Evolutionary conservation across 23 red algal genomes (phyloP), one percentile per base, ranked within the genome.

Genomic region (Chondrus crispus): DNA sequence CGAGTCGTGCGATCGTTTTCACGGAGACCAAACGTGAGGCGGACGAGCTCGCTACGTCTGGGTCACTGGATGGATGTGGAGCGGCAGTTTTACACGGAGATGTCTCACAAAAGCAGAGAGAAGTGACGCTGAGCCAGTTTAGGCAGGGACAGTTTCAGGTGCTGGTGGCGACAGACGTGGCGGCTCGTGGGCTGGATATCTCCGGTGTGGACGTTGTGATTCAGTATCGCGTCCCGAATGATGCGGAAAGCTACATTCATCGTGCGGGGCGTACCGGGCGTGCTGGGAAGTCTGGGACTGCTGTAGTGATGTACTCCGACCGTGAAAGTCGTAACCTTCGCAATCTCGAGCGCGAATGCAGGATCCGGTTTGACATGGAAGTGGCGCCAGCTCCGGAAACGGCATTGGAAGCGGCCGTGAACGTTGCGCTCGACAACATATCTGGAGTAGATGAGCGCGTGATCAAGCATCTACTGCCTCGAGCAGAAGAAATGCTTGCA

Each of bases 141-240:
- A 46, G 93, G n/a, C 80, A 94, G 28, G 97, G 97, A 35, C 84
- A 75, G 32, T 99, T 99, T 64, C 82, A 88, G 33, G 91, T 99
- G 30, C 88, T 99, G 22, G 95, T 99, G 5, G 97, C 97, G 37
- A 99, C 97, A 13, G 97, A 99, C 68, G 97, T 99, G 3, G 97
- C 97, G 19, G 97, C 97, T 37, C 94, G 97, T 45, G 97, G 97
- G 32, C 46, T 99, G 42, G 97, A 99, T 53, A 99, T 99, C 32
- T 68, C 58, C 41, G 97, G 94, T 36, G 95, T 99, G 18, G 97
- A 99, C 58, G 89, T 99, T 4, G 94, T 99, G 14, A 88, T 99
- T 19, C 94, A 99, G 69, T 95, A 89, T 53, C 84, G 93, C 19
- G 82, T 95, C 70, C 97, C 97, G 3, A n/a, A 46, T 22, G 97